Base-by-base conservation (phyloP, 495 filamentous ascomycete species). In the Penicillium verhagenii region DNA sequence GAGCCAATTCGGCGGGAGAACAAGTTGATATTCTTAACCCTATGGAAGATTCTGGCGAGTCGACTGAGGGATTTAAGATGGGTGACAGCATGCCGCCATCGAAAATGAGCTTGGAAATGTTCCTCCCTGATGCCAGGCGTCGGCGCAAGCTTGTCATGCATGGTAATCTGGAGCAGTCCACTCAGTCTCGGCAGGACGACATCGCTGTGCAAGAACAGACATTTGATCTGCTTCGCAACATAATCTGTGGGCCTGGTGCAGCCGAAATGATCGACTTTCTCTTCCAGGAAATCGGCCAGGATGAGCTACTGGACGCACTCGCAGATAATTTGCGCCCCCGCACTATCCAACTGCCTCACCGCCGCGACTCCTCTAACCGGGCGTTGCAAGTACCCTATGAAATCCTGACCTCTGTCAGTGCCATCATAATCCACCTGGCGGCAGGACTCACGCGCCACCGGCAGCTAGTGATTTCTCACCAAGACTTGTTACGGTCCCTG, bases 191-290 rank as follows among this genome's bases (percentile, higher is more conserved):
- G 26, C 84, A 84, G 50, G 90, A 95, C 63, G 91, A 92, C 49
- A 78, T 94, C 35, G 84, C 84, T 3, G 87, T 96, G 14, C 93
- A 97, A 66, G 90, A 96, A 57, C 91, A 97, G 67, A 91, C 85
- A 0, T 81, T 97, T 26, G 88, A 92, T 48, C 84, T 94, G 53
- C 81, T 98, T 49, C 81, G 92, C 43, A 98, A 98, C 67, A 76
- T 96, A n/a, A 86, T 96, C 57, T 86, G 84, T 52, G 87, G 86
- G 11, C 66, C 73, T 9, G 83, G 82, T 23, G 79, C 82, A 8
- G 67, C 80, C 7, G 87, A 91, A 57, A 92, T 96, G 85, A 87
- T 96, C 53, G 91, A 96, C 57, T 81, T 83, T 52, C 68, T 97
- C n/a, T 87, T 96, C 66, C 76, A 72, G 33, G 78, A 82, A 45